Base-by-base conservation (phyloP, 768 basidiomycete genomes). In the Lentinula aciculospora region DNA sequence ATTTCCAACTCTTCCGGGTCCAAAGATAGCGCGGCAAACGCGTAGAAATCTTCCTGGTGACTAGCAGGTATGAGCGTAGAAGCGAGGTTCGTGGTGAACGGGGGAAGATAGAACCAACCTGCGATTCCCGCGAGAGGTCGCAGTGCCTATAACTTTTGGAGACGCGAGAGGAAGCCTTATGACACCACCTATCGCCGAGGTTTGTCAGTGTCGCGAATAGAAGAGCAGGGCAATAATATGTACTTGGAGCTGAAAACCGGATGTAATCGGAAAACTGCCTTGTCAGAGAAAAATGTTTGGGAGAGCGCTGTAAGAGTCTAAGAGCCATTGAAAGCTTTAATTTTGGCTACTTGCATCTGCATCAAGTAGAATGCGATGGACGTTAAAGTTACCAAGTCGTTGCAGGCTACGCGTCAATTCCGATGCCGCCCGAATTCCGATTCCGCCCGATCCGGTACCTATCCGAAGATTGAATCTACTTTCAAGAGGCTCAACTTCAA, bases 41-140 rank as follows among this genome's bases (percentile, higher is more conserved):
- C 77, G 66, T 89, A 82, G 61, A 89, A 91, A 65, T 97, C 94
- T 72, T 96, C 94, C 69, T 96, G 94, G 61, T 95, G 85, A 60
- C 93, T 95, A 50, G 53, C 57, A 55, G 56, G 59, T 65, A 60
- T 53, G 42, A 56, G 36, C 53, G 34, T 44, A 31, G 9, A 36
- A 40, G 47, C 45, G 53, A 3, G 12, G 28, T 23, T 32, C 4
- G 37, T 15, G 3, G 10, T 21, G 29, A 57, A 42, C 36, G 47
- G 29, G 25, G 44, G 49, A 47, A 29, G 27, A 47, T n/a, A 17
- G 32, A 48, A 61, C 63, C 29, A 66, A 88, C 92, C 80, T 79
- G 70, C 91, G 76, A 64, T 85, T 86, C 40, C 92, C 92, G 44
- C 92, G 80, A 21, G 88, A 88, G 58, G 80, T 85, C 5, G 84